Base-by-base conservation (phyloP, 2,329 filamentous ascomycete species). In the Tolypocladium guangdongense region DNA sequence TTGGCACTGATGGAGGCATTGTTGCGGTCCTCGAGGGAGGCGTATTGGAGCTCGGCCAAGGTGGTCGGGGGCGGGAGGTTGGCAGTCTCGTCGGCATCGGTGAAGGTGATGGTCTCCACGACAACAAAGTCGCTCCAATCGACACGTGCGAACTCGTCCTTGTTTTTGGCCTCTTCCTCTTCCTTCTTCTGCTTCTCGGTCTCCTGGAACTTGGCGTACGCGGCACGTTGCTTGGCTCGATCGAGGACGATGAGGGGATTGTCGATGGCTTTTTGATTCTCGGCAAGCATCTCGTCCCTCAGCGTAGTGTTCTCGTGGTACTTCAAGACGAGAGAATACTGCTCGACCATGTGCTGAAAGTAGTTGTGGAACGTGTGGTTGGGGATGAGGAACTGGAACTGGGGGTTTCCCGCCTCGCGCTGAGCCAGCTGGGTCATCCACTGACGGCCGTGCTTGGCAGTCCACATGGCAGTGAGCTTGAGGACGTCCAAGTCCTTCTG, bases 71-170 rank as follows among this genome's bases (percentile, higher is more conserved):
- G 87, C 35, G 92, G 91, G 12, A 99, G 83, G 58, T 93, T 86
- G 38, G 84, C 83, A 58, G 88, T 81, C 60, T 96, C 91, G 67
- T 99, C 93, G 39, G 82, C 81, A 60, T 96, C 91, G 55, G 83
- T 90, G 69, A 99, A 99, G 18, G 90, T 78, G 52, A 99, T 91
- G 0, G 91, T 96, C 70, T 96, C 93, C 46, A 96, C 90, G 22
- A 99, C 87, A 36, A 92, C 86, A 63, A 99, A 99, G 66, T 97
- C 92, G 65, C 95, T 89, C 93, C 93, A 99, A 69, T 99, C 93
- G 58, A 99, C 93, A 62, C 93, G 87, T 1, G 87, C 87, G 68
- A 93, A 84, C 52, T 82, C 76, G 24, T 78, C 73, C 63, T 85
- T 84, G 68, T 96, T 88, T 63, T 90, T 83, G 65, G 95, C 88